Percentiles rank a stretch among this genome's conserved stretches.
phyloP scores from a whole-genome alignment of 345 rosid genomes.

The Toxicodendron radicans region DNA sequence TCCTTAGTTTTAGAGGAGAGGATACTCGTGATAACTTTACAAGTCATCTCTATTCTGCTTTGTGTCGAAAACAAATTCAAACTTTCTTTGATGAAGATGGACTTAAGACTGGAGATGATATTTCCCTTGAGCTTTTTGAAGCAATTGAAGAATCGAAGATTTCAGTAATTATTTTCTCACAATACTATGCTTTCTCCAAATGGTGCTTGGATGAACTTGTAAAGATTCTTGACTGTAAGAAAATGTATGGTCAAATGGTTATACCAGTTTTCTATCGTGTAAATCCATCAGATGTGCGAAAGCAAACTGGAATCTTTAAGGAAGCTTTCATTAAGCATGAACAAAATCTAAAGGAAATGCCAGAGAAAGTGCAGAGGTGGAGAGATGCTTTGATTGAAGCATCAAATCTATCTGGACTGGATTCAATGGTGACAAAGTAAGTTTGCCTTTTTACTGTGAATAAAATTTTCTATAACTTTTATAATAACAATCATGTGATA shows the following conservation, averaged over 20 bases:
- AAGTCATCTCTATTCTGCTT: too few species aligned
- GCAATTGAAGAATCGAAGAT: not conserved
- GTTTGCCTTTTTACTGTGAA: too few species aligned
- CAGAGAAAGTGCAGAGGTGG: not conserved
- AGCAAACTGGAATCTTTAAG: not conserved
- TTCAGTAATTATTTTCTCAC: not conserved
- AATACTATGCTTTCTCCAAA: not conserved
- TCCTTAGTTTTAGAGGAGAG: too few species aligned
- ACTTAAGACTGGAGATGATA: not conserved
- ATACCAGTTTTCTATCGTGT: not conserved
- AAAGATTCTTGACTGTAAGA: not conserved
- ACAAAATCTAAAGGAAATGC: not conserved
- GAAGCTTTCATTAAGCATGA: not conserved
- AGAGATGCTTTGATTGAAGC: not conserved
- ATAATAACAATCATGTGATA: too few species aligned
- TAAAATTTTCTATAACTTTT: too few species aligned
- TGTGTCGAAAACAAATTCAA: not conserved
- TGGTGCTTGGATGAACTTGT: conserved; percentile 2
- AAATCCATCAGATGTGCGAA: not conserved
- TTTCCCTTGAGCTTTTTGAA: not conserved
- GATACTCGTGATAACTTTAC: too few species aligned
- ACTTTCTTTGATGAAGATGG: not conserved
- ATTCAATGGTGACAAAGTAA: not conserved
- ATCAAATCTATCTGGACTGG: not conserved
- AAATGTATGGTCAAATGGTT: not conserved